phyloP scores from a whole-genome alignment of 2,329 filamentous ascomycete genomes.

The Orbilia javanica region DNA sequence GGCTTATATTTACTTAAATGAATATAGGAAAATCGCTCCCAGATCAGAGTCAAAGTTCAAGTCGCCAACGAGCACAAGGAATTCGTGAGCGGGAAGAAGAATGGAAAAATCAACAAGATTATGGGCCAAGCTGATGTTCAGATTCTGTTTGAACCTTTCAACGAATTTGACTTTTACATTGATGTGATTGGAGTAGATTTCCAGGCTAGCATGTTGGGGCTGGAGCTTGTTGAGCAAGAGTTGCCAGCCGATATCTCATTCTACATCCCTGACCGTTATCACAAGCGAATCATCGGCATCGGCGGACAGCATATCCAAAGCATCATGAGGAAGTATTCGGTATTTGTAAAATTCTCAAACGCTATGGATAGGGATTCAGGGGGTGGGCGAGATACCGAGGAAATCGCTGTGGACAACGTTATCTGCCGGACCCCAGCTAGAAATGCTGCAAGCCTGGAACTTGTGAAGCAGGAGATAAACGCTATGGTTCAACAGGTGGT shows the following conservation, averaged over 20 bases:
- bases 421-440: slow-evolving; percentile 97
- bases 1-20: not conserved
- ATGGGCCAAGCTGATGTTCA: slow-evolving; percentile 99
- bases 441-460: slow-evolving; percentile 94
- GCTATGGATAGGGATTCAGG: slow-evolving; percentile 87
- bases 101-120: slow-evolving; percentile 99
- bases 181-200: slow-evolving; percentile 94
- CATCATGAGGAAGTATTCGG: slow-evolving; percentile 99
- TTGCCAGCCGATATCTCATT: slow-evolving; percentile 99
- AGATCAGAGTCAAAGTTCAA: slow-evolving; percentile 97
- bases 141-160: slow-evolving; percentile 98
- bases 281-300: slow-evolving; percentile 99
- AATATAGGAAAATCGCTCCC: slow-evolving; percentile 78
- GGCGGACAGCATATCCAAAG: slow-evolving; percentile 98
- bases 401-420: slow-evolving; percentile 98
- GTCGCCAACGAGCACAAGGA: slow-evolving; percentile 99
- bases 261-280: slow-evolving; percentile 98
- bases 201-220: slow-evolving; percentile 91
- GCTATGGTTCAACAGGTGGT: slow-evolving; percentile 98
- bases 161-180: slow-evolving; percentile 99
- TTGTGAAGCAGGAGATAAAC: slow-evolving; percentile 98
- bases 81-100: slow-evolving; percentile 99
- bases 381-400: slow-evolving; percentile 85
- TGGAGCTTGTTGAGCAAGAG: slow-evolving; percentile 95
- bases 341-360: slow-evolving; percentile 99